phyloP scores from a whole-genome alignment of 441 rosid species.

The Erodium texanum region DNA sequence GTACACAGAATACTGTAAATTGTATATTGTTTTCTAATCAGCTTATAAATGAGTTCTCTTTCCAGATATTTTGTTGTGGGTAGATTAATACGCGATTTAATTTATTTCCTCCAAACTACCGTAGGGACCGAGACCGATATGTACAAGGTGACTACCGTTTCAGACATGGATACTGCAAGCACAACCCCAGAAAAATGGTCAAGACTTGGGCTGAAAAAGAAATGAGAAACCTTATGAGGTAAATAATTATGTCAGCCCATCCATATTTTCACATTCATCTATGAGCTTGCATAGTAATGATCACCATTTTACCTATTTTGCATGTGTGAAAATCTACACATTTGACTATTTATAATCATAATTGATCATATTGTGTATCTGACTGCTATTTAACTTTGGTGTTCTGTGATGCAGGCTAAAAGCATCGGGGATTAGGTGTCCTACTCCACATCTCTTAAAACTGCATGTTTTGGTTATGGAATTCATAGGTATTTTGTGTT shows the following conservation, averaged over 20 bases:
- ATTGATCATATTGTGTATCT: background rate
- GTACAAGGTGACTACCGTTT: conserved; percentile 96
- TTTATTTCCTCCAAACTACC: conserved; percentile 16
- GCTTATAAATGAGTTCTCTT: background rate
- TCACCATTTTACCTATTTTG: background rate
- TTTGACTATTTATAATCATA: background rate
- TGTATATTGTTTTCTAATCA: background rate
- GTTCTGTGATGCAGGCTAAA: conserved; percentile 47
- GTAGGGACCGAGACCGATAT: conserved; percentile 87
- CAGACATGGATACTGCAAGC: conserved; percentile 88
- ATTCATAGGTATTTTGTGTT: conserved; percentile 55
- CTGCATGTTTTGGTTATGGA: conserved; percentile 97
- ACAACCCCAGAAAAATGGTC: conserved; percentile 96
- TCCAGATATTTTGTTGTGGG: background rate
- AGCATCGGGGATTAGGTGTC: conserved; percentile 90
- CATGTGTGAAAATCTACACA: background rate
- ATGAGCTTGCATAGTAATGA: background rate
- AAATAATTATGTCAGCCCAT: conserved; percentile 11
- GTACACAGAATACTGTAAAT: background rate
- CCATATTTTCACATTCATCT: background rate
- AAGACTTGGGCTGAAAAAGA: conserved; percentile 98
- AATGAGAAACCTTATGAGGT: conserved; percentile 92
- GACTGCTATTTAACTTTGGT: conserved; percentile 2
- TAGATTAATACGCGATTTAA: background rate
- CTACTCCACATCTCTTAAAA: conserved; percentile 58